Base-by-base conservation (phyloP, 1,284 basidiomycete species). In the Leccinum glutinopallens region DNA sequence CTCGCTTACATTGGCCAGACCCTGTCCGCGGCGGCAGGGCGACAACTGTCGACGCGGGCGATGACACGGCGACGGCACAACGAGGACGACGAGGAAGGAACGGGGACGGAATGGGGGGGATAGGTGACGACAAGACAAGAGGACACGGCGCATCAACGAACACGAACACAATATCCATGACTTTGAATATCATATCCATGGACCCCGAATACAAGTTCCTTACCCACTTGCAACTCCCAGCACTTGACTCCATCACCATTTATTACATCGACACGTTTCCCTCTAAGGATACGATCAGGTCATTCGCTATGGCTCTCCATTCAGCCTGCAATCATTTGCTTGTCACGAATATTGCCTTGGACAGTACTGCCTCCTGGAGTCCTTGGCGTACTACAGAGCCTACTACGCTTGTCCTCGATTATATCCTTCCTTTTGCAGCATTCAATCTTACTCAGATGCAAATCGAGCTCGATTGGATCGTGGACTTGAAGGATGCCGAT, bases 171-270 rank as follows among this genome's bases (percentile, higher is more conserved):
- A 29, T 29, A 29, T 7, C 0, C 1, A 17, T 51, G 8, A 3
- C 1, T 10, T 3, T 63, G 6, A 22, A 12, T 2, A n/a, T 41
- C 3, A n/a, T 7, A 35, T 53, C 29, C 8, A 33, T n/a, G 7
- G 7, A 35, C 33, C 25, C 64, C n/a, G 5, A 55, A 41, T 56
- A 35, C 29, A 10, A 49, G 3, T n/a, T 66, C 19, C 51, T 63
- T 39, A 9, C 15, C 29, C 58, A 41, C 22, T 13, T 53, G 17
- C 35, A n/a, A 25, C 62, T 64, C 19, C 65, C 56, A 3, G 41
- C 17, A 4, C 8, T 43, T 3, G 25, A 29, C 13, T 1, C 8
- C 5, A 17, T 61, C 17, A 29, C 17, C 17, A 9, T 43, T 3
- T n/a, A n/a, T 43, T n/a, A 43, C 8, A 17, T n/a, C 8, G 41